Evolutionary conservation across 169 alveolate genomes (phyloP).

Genomic region (Plasmodium malariae): DNA sequence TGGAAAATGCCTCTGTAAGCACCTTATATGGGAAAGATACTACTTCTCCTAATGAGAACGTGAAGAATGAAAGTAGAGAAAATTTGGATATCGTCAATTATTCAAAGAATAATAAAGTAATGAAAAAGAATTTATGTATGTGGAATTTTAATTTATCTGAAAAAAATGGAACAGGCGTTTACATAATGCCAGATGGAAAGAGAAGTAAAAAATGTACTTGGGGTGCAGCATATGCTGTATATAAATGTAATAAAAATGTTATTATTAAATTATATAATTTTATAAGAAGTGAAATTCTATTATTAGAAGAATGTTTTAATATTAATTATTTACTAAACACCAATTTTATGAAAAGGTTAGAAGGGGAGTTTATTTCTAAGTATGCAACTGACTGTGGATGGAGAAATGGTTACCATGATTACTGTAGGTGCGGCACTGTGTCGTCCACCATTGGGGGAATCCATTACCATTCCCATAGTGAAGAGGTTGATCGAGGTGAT

Average conservation of each 20-base stretch:
- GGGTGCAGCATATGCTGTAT: constrained; percentile 54
- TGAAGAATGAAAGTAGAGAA: background rate
- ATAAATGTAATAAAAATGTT: constrained; percentile 7
- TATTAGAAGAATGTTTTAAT: constrained; percentile 14
- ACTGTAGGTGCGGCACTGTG: no score
- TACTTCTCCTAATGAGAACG: background rate
- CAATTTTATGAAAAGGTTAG: constrained; percentile 24
- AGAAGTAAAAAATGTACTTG: constrained; percentile 31
- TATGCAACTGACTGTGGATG: no score
- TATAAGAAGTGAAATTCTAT: constrained; percentile 13
- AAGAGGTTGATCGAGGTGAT: no score
- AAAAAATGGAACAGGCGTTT: constrained; percentile 30
- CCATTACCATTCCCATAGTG: no score
- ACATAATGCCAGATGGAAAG: constrained; percentile 40
- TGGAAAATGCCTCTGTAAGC: background rate
- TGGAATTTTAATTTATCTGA: constrained; percentile 16
- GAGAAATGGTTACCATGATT: no score
- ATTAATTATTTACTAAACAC: constrained; percentile 1
- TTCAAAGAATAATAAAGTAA: background rate
- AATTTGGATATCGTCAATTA: background rate
- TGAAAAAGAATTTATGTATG: background rate
- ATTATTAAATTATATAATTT: constrained; percentile 14
- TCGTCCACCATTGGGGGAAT: no score
- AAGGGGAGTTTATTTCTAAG: background rate
- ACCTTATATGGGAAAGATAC: background rate